Evolutionary conservation across 352 stramenopile species (phyloP).

Genomic region (Globisporangium cylindrosporum): DNA sequence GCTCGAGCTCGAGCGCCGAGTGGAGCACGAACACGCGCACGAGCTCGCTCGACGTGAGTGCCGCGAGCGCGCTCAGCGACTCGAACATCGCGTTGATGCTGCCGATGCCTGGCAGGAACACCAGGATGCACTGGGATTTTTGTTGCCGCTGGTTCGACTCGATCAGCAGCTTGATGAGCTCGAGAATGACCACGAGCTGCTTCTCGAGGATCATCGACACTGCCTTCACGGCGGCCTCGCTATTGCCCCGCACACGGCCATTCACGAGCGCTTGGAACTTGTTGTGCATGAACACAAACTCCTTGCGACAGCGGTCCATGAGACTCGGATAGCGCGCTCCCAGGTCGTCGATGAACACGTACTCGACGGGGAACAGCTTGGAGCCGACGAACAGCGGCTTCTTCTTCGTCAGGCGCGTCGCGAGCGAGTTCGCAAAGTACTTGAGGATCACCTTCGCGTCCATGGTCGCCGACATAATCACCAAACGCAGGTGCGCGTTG

Average conservation of each 20-base stretch:
- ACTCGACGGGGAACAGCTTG: conserved; percentile 72
- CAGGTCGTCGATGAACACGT: conserved; percentile 63
- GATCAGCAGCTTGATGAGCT: conserved; percentile 61
- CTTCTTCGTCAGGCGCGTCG: conserved; percentile 43
- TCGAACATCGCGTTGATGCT: conserved; percentile 92
- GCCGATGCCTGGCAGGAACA: conserved; percentile 94
- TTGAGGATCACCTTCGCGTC: conserved; percentile 90
- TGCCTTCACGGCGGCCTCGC: conserved; percentile 42
- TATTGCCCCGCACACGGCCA: conserved; percentile 32
- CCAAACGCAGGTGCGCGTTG: conserved; percentile 74
- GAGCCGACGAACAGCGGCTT: conserved; percentile 80
- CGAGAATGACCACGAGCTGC: conserved; percentile 51
- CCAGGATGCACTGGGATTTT: conserved; percentile 84
- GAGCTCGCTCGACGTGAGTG: conserved; percentile 19
- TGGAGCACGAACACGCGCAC: conserved; percentile 63
- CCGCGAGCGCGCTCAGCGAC: conserved; percentile 41
- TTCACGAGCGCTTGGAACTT: conserved; percentile 34
- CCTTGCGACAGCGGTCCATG: conserved; percentile 29
- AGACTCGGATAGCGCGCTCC: conserved; percentile 39
- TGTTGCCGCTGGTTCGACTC: conserved; percentile 32
- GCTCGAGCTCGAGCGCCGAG: conserved; percentile 68
- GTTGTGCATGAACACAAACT: conserved; percentile 40
- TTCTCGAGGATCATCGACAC: conserved; percentile 66
- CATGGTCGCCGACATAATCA: conserved; percentile 97
- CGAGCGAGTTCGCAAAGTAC: conserved; percentile 73